These are phyloP conservation scores for Neurospora africana DNA, from an alignment of 495 filamentous ascomycete species.

Conservation along the genomic window DNA sequence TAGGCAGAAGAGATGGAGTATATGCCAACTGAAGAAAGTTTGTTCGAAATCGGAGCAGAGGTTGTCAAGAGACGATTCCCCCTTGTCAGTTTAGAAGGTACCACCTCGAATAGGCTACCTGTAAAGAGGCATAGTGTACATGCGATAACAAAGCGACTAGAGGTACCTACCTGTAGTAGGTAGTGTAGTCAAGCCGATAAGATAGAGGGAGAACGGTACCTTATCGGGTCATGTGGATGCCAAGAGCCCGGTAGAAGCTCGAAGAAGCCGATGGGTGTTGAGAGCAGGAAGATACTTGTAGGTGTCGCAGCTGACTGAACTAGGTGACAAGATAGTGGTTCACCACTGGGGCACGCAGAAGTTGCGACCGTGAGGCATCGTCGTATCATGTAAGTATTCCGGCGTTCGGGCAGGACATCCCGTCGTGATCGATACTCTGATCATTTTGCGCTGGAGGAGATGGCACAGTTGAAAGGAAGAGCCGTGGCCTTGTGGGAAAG, in stretches of 20 bases:
- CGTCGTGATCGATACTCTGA: neutral
- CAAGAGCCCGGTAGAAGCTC: neutral
- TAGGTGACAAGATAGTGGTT: neutral
- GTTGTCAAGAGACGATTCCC: neutral
- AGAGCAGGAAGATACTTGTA: neutral
- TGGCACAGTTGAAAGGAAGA: neutral
- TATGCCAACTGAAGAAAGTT: neutral
- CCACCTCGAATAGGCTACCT: no score
- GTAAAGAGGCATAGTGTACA: no score
- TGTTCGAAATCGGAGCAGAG: neutral
- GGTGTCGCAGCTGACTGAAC: neutral
- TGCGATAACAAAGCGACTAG: neutral
- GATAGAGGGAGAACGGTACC: neutral
- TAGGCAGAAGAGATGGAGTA: neutral
- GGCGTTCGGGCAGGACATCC: neutral
- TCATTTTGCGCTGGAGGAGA: neutral
- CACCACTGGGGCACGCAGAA: neutral
- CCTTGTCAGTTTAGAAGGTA: neutral
- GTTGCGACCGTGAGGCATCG: neutral
- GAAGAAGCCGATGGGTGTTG: neutral
- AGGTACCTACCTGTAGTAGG: neutral
- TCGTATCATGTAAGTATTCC: neutral
- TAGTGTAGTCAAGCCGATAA: neutral
- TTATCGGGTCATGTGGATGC: neutral
- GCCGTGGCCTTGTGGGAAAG: neutral